phyloP scores from a whole-genome alignment of 2,329 filamentous ascomycete genomes.

The Cladorrhinum sp. region DNA sequence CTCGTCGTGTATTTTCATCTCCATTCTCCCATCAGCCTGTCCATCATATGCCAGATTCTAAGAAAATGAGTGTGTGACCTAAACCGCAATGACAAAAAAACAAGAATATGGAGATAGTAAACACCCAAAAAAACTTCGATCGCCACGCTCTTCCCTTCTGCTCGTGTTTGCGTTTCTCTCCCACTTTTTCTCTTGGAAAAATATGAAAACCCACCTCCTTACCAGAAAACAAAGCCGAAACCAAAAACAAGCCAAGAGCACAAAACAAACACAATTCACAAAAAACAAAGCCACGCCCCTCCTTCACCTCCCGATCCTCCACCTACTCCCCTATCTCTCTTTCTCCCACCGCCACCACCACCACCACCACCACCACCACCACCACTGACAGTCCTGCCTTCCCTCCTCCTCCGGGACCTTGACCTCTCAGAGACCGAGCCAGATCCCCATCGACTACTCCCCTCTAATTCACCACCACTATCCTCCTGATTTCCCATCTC shows the following conservation, averaged over 20 bases:
- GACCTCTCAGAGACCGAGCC: background rate
- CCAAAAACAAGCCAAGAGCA: background rate
- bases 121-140: background rate
- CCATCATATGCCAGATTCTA: background rate
- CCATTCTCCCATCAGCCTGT: background rate
- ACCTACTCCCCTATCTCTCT: background rate
- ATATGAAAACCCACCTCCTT: background rate
- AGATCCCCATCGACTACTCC: background rate
- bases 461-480: background rate
- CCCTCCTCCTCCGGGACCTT: background rate
- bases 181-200: background rate
- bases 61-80: background rate
- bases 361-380: background rate
- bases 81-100: background rate
- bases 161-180: background rate
- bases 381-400: background rate
- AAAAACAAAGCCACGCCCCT: conserved; percentile 6
- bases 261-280: background rate
- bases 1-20: background rate
- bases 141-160: background rate
- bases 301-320: background rate
- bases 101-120: background rate
- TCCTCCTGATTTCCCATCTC: background rate
- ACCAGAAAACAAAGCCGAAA: background rate
- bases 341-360: background rate